Percentiles rank a stretch among this genome's conserved stretches.
Evolutionary conservation across 345 rosid genomes (phyloP).

Genomic region (Noccaea bulbosa): DNA sequence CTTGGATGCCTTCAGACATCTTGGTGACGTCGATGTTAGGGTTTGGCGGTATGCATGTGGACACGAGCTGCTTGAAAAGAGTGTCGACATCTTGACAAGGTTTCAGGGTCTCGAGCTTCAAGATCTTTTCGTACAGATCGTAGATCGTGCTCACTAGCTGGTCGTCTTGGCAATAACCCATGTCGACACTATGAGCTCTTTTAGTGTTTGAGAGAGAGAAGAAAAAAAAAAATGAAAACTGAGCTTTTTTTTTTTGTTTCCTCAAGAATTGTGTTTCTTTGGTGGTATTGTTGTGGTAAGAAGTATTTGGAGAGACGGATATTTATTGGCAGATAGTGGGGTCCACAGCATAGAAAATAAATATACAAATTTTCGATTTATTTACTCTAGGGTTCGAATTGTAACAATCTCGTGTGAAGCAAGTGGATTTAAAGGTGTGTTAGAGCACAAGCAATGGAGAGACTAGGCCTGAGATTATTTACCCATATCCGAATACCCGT

Average conservation of each 20-base stretch:
- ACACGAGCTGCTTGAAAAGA: constrained; percentile 79
- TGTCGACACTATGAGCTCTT: constrained; percentile 67
- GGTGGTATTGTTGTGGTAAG: constrained; percentile 13
- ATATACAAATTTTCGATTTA: background rate
- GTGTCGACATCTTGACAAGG: constrained; percentile 85
- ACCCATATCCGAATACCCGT: too few species aligned
- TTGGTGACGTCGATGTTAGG: constrained; percentile 70
- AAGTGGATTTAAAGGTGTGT: too few species aligned
- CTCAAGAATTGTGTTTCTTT: constrained; percentile 14
- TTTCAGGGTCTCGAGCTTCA: constrained; percentile 65
- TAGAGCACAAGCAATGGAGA: too few species aligned
- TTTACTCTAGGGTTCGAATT: background rate
- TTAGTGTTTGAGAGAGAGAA: constrained; percentile 15
- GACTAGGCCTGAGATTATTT: too few species aligned
- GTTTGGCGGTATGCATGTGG: constrained; percentile 78
- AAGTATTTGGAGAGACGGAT: constrained; percentile 38
- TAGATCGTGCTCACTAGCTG: constrained; percentile 57
- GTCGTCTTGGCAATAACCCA: constrained; percentile 70
- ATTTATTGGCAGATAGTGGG: constrained; percentile 48
- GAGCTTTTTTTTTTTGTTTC: background rate
- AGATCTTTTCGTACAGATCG: constrained; percentile 66
- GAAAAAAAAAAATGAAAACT: background rate
- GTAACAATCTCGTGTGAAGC: background rate
- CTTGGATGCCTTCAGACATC: constrained; percentile 58
- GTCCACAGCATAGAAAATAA: constrained; percentile 16